Percentiles rank a stretch among this genome's conserved stretches.
Evolutionary conservation across 2,329 filamentous ascomycete genomes (phyloP).

Genomic region (Stemphylium lycopersici): DNA sequence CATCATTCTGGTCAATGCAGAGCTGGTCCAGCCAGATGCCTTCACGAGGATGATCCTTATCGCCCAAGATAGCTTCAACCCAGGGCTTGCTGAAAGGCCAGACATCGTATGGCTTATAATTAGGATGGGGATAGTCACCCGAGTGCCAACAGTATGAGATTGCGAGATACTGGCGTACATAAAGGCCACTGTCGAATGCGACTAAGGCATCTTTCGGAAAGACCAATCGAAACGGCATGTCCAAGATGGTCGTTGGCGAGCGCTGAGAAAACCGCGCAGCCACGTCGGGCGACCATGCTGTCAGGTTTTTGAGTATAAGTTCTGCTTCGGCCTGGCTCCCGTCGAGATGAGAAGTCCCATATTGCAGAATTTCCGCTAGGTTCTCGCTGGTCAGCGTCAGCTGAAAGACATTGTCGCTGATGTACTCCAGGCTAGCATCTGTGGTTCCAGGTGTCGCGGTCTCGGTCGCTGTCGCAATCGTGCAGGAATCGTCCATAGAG

Average conservation of each 20-base stretch:
- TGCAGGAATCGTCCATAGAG: too few relatives aligned
- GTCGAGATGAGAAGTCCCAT: slow-evolving; percentile 10
- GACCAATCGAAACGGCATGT: slow-evolving; percentile 24
- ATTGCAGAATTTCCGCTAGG: slow-evolving; percentile 18
- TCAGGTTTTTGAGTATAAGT: slow-evolving; percentile 10
- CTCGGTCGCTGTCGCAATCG: too few relatives aligned
- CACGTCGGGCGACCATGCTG: slow-evolving; percentile 10
- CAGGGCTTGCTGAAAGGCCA: slow-evolving; percentile 26
- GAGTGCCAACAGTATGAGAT: slow-evolving; percentile 27
- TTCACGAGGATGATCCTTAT: slow-evolving; percentile 19
- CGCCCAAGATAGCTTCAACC: slow-evolving; percentile 22
- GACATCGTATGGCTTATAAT: slow-evolving; percentile 11
- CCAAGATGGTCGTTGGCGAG: slow-evolving; percentile 12
- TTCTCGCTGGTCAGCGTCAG: slow-evolving; percentile 14
- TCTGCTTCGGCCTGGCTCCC: slow-evolving; percentile 7
- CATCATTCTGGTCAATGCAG: slow-evolving; percentile 18
- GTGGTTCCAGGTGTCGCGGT: not conserved
- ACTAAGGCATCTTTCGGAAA: slow-evolving; percentile 7
- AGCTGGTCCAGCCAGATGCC: slow-evolving; percentile 30
- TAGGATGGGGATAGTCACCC: slow-evolving; percentile 9
- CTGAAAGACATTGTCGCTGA: slow-evolving; percentile 14
- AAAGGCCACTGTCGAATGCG: slow-evolving; percentile 16
- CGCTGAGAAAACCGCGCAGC: slow-evolving; percentile 11
- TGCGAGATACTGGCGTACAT: slow-evolving; percentile 23
- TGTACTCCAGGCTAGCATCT: slow-evolving; percentile 4